These are phyloP conservation scores for Candida buenavistaensis DNA, from an alignment of 1,139 yeast species.

Conservation along the genomic window DNA sequence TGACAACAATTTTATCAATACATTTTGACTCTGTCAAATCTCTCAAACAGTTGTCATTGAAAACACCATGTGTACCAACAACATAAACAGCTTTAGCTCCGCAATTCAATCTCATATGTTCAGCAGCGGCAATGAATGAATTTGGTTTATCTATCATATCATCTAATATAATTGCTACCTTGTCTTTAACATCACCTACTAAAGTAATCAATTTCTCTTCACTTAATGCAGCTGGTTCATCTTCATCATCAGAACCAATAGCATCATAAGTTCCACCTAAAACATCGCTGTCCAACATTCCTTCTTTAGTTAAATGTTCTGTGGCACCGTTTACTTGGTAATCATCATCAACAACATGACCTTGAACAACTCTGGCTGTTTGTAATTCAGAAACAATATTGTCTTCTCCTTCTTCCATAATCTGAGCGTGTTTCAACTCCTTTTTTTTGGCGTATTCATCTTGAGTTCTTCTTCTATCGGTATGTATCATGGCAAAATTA, in stretches of 20 bases:
- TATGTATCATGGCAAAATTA: slow-evolving; percentile 98
- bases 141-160: slow-evolving; percentile 97
- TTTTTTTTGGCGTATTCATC: slow-evolving; percentile 57
- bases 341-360: slow-evolving; percentile 95
- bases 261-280: slow-evolving; percentile 87
- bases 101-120: slow-evolving; percentile 90
- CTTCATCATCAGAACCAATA: slow-evolving; percentile 74
- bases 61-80: slow-evolving; percentile 94
- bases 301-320: slow-evolving; percentile 5
- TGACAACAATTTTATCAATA: slow-evolving; percentile 87
- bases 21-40: slow-evolving; percentile 73
- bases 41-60: slow-evolving; percentile 84
- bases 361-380: slow-evolving; percentile 93
- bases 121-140: slow-evolving; percentile 95
- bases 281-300: slow-evolving; percentile 45
- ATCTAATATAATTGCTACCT: slow-evolving; percentile 90
- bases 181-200: slow-evolving; percentile 91
- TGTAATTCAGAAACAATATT: slow-evolving; percentile 82
- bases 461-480: slow-evolving; percentile 90
- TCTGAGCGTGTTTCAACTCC: slow-evolving; percentile 28
- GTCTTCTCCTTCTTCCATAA: slow-evolving; percentile 39
- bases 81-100: slow-evolving; percentile 92
- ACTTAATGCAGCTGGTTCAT: slow-evolving; percentile 66
- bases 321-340: slow-evolving; percentile 26
- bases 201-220: slow-evolving; percentile 89